Evolutionary conservation across 1,139 yeast genomes (phyloP), one percentile per base, ranked within the genome.

Genomic region (Neolecta irregularis): DNA sequence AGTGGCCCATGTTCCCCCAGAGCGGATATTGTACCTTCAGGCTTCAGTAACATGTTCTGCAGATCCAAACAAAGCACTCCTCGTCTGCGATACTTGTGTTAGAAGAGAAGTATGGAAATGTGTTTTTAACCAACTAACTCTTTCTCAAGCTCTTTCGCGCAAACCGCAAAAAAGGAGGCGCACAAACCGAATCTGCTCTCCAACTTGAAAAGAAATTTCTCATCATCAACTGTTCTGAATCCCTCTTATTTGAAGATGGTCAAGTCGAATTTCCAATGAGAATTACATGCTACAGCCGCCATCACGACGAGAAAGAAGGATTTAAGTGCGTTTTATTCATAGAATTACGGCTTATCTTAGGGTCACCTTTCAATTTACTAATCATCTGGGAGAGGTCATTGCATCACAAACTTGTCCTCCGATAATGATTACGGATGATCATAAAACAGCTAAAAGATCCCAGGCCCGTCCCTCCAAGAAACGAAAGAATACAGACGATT

Each of bases 261-360:
- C 62, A 66, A 8, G 57, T 85, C 37, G 92, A 79, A 39, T 60
- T 88, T 21, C 74, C 85, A 23, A 75, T 93, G 9, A 69, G 98
- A 57, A 73, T 88, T 30, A 88, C 88, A 6, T 88, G 98, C 55
- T 88, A 88, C 55, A 85, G 95, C 57, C 72, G 96, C 47, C 98
- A 88, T 55, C 96, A 88, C 56, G 72, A 72, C 46, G 93, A 85
- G 43, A 62, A 73, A 20, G 69, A 68, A 36, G 96, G 96, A 1
- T 88, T 83, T 59, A 58, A 58, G 46, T 45, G 35, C 19, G 43
- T 37, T 6, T 24, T 9, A 7, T 11, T 3, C 16, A 2, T 15
- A 23, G 20, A 30, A 28, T 29, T 26, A 8, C 11, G 18, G 17
- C 23, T n/a, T 12, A 35, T 20, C 16, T 33, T 26, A 66, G 67